Base-by-base conservation (phyloP, 2,329 filamentous ascomycete species). In the Diaporthe humulicola region DNA sequence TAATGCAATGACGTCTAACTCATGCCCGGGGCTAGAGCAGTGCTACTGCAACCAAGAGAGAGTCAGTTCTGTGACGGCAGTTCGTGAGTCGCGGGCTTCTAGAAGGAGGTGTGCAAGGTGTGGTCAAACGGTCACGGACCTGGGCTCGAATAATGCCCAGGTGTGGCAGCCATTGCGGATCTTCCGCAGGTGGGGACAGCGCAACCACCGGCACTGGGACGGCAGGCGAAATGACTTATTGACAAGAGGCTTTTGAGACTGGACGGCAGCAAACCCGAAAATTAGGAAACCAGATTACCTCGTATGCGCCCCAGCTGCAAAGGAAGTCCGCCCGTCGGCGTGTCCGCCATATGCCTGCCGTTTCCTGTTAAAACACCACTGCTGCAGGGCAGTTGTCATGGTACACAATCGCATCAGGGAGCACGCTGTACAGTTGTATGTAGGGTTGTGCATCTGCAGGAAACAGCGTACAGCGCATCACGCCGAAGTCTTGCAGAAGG, bases 211-310 rank as follows among this genome's bases (percentile, higher is more conserved):
- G 45, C 33, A 56, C 42, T 40, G 56, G n/a, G n/a, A 50, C 17
- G 56, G 42, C 70, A 71, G 70, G 70, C 70, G 70, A 72, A 61
- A 72, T 72, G 36, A 64, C 70, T 40, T 40, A 40, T 54, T 69
- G 48, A 40, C n/a, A 9, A 9, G 57, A 61, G 70, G 14, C n/a
- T 40, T 42, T 3, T 40, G 56, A 64, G 25, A 36, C 17, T 60
- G 69, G 40, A 60, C 22, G 45, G 45, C 42, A 64, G 48, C 42
- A 17, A 71, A 36, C 22, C 19, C 57, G 19, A 54, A 64, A 50
- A 61, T 50, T 40, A 42, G 4, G 36, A 45, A 25, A n/a, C 45
- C 38, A 64, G 58, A 61, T 64, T 54, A 64, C 36, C 57, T 72
- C 70, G 70, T 50, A 42, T 72, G 45, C 48, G 70, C 28, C 70